A percentile compares a stretch with the other conserved stretches of the same genome.
These are phyloP conservation scores for Eutrema heterophyllum DNA, from an alignment of 345 rosid genomes.

Conservation along the genomic window DNA sequence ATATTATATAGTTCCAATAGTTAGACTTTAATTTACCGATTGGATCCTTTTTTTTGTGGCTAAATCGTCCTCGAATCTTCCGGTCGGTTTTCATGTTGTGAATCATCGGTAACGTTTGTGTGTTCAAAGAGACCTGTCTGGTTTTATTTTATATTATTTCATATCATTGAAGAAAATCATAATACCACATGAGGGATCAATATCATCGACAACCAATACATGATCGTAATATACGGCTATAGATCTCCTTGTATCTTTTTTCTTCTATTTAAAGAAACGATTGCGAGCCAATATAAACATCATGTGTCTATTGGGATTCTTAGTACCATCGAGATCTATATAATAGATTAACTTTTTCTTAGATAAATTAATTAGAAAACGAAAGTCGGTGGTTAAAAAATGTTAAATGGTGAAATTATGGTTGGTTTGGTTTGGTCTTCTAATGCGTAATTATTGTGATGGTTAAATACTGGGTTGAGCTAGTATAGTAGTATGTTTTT, in stretches of 20 bases:
- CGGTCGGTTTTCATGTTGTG: neutral
- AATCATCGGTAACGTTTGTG: neutral
- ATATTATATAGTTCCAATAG: too few relatives aligned
- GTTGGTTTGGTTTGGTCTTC: neutral
- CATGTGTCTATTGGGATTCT: neutral
- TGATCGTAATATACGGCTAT: neutral
- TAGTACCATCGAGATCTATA: neutral
- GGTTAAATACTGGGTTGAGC: neutral
- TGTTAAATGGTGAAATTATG: neutral
- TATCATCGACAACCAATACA: constrained; percentile 5
- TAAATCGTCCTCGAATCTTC: neutral
- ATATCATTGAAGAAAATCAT: neutral
- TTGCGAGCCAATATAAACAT: neutral
- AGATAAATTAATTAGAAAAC: neutral
- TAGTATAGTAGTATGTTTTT: neutral
- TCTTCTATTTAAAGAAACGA: neutral
- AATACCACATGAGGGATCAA: neutral
- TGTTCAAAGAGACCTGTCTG: neutral
- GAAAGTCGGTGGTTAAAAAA: constrained; percentile 12
- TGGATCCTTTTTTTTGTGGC: neutral
- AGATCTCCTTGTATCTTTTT: neutral
- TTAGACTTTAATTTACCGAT: neutral
- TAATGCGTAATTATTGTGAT: neutral
- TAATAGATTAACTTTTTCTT: neutral
- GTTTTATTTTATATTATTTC: neutral